These are phyloP conservation scores for Daedaleopsis nitida DNA, from an alignment of 768 basidiomycete species.

Conservation along the genomic window DNA sequence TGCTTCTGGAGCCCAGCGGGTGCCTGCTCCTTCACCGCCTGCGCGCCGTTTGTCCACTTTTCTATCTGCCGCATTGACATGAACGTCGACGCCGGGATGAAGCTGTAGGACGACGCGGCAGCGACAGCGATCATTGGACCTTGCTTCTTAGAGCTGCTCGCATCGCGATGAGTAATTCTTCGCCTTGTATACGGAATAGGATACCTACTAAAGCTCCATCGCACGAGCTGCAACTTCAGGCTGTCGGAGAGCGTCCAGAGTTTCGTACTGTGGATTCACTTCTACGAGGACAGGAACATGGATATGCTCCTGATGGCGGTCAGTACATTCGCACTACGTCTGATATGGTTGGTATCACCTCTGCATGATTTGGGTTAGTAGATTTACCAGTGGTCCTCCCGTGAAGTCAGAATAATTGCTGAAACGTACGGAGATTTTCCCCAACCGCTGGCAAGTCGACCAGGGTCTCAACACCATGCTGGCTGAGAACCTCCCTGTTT, in stretches of 20 bases:
- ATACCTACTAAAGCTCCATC: conserved; percentile 10
- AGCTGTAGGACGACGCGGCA: conserved; percentile 1
- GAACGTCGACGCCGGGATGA: not conserved
- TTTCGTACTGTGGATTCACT: conserved; percentile 3
- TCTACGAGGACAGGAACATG: conserved; percentile 1
- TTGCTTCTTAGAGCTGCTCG: not conserved
- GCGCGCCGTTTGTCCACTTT: not conserved
- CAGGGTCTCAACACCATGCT: conserved; percentile 4
- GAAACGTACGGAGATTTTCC: conserved; percentile 13
- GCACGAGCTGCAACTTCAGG: not conserved
- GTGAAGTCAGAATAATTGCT: too few relatives aligned
- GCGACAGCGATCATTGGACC: too few relatives aligned
- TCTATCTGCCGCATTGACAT: not conserved
- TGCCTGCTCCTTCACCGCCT: not conserved
- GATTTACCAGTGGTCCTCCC: not conserved
- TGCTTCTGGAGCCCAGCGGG: conserved; percentile 1
- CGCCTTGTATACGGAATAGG: too few relatives aligned
- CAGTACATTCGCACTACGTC: not conserved
- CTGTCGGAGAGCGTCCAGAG: not conserved
- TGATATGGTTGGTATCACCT: not conserved
- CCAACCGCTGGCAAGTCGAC: conserved; percentile 7
- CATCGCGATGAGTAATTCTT: too few relatives aligned
- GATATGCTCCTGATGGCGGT: conserved; percentile 5
- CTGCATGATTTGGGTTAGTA: not conserved
- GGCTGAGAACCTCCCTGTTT: conserved; percentile 2